Conservation (phyloP, 2,329 filamentous ascomycete species). For the Aaosphaeria arxii region DNA sequence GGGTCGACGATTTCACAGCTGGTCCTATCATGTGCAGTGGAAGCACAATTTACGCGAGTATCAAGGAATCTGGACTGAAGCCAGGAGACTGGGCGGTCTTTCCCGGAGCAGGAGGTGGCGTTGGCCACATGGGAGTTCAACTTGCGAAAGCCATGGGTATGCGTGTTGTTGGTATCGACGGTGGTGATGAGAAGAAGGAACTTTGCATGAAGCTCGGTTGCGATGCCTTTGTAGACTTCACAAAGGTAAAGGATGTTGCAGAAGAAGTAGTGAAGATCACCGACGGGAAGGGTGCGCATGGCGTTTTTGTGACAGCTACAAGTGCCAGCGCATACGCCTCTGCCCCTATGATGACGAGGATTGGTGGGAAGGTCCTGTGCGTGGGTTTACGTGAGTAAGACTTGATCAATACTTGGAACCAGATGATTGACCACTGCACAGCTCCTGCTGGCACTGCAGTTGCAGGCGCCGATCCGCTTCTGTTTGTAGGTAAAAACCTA, state of each 20-base stretch:
- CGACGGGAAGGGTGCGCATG: slow-evolving; percentile 22
- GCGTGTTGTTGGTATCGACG: slow-evolving; percentile 24
- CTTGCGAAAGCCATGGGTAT: slow-evolving; percentile 31
- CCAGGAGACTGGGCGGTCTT: slow-evolving; percentile 53
- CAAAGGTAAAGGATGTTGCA: slow-evolving; percentile 18
- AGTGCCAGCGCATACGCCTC: slow-evolving; percentile 16
- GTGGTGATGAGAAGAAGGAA: slow-evolving; percentile 20
- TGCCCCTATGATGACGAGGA: slow-evolving; percentile 36
- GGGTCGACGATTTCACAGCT: slow-evolving; percentile 50
- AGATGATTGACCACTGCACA: slow-evolving; percentile 26
- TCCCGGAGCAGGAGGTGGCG: slow-evolving; percentile 51
- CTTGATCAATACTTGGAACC: neutral
- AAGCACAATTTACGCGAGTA: slow-evolving; percentile 53
- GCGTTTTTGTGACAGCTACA: slow-evolving; percentile 28
- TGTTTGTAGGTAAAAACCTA: slow-evolving; percentile 21
- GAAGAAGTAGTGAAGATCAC: slow-evolving; percentile 20
- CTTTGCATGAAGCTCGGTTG: slow-evolving; percentile 23
- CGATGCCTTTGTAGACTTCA: slow-evolving; percentile 29
- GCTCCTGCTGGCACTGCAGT: slow-evolving; percentile 15
- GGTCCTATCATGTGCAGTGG: slow-evolving; percentile 58
- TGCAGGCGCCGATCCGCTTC: slow-evolving; percentile 19
- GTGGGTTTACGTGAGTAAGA: slow-evolving; percentile 42
- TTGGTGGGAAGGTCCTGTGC: slow-evolving; percentile 50
- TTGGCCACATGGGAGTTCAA: slow-evolving; percentile 56
- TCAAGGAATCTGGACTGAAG: slow-evolving; percentile 48